Percentiles rank a stretch among this genome's conserved stretches.
These are phyloP conservation scores for Umbellularia californica DNA, from an alignment of 164 flowering plant species.

Conservation along the genomic window DNA sequence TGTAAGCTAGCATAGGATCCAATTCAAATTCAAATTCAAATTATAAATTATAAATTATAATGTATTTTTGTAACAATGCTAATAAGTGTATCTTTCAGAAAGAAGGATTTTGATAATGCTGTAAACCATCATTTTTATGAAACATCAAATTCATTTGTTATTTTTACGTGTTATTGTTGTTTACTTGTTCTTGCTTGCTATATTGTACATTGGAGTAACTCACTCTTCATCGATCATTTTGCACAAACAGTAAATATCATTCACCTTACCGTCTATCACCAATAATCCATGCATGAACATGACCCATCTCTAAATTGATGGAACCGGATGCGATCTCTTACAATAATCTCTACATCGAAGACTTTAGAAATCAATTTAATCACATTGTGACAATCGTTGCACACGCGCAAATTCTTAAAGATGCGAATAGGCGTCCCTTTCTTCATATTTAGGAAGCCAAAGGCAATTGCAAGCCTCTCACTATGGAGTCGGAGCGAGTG, in stretches of 20 bases:
- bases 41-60: no score
- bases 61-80: no score
- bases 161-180: no score
- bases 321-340: constrained; percentile 73
- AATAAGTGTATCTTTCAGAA: no score
- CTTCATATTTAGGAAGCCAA: constrained; percentile 46
- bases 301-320: constrained; percentile 63
- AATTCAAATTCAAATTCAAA: no score
- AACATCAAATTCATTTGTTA: no score
- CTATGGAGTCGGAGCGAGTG: constrained; percentile 57
- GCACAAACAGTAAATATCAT: neutral
- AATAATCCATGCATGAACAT: constrained; percentile 72
- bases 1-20: no score
- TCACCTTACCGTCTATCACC: constrained; percentile 28
- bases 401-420: constrained; percentile 65
- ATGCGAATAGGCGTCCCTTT: constrained; percentile 59
- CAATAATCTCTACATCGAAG: constrained; percentile 56
- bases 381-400: constrained; percentile 66
- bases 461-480: constrained; percentile 77
- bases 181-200: no score
- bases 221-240: neutral
- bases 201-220: no score
- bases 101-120: no score
- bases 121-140: no score
- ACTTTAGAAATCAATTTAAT: constrained; percentile 51